Evolutionary conservation across 1,284 basidiomycete species (phyloP), one percentile per base, ranked within the genome.

Genomic region (Exobasidium rhododendri): DNA sequence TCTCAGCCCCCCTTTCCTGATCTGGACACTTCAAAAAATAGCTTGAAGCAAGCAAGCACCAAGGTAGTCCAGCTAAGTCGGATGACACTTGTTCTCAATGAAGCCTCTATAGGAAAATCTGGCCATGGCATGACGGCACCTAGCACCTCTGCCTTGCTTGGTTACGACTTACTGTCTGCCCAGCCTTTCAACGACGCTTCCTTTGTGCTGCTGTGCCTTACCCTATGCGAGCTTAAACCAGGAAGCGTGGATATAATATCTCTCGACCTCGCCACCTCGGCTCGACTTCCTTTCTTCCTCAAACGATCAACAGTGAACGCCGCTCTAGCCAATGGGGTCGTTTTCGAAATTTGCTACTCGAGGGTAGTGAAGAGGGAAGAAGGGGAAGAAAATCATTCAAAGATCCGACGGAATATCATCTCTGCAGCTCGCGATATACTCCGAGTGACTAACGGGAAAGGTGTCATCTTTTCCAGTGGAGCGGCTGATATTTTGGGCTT

Each of bases 171-270:
- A 44, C 83, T 94, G 28, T 84, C 88, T 3, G 85, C 92, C 44
- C 80, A 84, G 1, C 91, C 91, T 1, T 87, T 87, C 1, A 90
- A 87, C 0, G 83, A 86, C 58, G 78, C 84, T 0, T 85, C 88
- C 0, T 89, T 93, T 74, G 88, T 88, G 0, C 83, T 86, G 31
- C 89, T 90, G 3, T 92, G 91, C 67, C 83, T 92, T 11, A 89
- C 89, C 0, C 87, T 92, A 68, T 88, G 86, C n/a, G 83, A 85
- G 30, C 89, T 91, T 6, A 90, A 89, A 0, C 84, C 86, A 0
- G 82, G 89, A 47, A 90, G 90, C 4, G 85, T 90, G 0, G 90
- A 92, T 73, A 86, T 94, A 59, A 90, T 94, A 61, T 84, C 88
- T 0, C 82, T 93, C 26, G 91, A 91, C 14, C 83, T 92, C n/a